Evolutionary conservation across 2,329 filamentous ascomycete species (phyloP), one percentile per base, ranked within the genome.

Genomic region (Trichoderma sp.): DNA sequence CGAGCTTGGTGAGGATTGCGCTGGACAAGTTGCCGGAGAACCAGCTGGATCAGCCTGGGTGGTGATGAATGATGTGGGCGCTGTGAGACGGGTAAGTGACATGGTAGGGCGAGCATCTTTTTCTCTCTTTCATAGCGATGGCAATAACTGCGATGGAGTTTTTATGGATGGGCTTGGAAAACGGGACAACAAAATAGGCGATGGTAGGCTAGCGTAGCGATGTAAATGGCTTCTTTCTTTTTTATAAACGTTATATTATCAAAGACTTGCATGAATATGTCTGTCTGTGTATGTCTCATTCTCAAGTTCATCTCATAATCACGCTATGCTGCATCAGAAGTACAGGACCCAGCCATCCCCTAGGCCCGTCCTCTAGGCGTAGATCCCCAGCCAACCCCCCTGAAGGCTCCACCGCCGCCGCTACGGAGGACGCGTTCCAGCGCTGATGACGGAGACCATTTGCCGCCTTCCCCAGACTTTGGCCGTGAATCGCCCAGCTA

Each of bases 1-100:
- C 54, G 59, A 70, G 68, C 39, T 32, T 70, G 52, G 43, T 67
- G 55, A 56, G 18, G 46, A 60, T 67, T 24, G 46, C 43, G 37
- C 5, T 26, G 34, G 24, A 34, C 4, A 26, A 28, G 24, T 8
- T 26, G 4, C 54, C 32, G 28, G 49, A 49, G 26, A n/a, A 34
- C 21, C n/a, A 14, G 28, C 13, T 7, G 26, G 34, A 30, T 6
- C 24, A 34, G 46, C 30, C 46, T 24, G 26, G 34, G 54, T 64
- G 60, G 26, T 49, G 32, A 11, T 34, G 32, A 5, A 18, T 43
- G 37, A 18, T 18, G 18, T 43, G 37, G 14, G 3, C 2, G 37
- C 14, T 34, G 11, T 11, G 34, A n/a, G 39, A 2, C 39, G 10
- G n/a, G 5, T n/a, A 8, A 43, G 6, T 43, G 37, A 43, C 16